Conservation (phyloP, 805 yeast species). For the Monosporozyma aerobia region DNA sequence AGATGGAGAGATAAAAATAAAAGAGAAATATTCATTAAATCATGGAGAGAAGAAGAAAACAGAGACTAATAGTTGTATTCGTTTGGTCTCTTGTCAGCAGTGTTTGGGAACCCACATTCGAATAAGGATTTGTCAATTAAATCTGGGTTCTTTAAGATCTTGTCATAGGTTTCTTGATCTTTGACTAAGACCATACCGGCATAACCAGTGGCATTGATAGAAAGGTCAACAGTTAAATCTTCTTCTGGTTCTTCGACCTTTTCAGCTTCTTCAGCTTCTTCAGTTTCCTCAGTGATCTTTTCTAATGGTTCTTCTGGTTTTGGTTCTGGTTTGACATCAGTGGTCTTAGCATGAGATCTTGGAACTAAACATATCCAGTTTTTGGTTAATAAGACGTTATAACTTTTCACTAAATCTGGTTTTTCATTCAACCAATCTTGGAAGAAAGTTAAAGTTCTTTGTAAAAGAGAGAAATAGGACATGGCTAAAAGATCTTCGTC, state of each 20-base stretch:
- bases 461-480: constrained; percentile 63
- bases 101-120: constrained; percentile 59
- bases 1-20: background rate
- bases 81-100: constrained; percentile 45
- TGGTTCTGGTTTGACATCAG: background rate
- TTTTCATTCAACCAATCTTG: constrained; percentile 37
- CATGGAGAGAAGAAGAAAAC: background rate
- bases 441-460: constrained; percentile 58
- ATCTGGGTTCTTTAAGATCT: constrained; percentile 39
- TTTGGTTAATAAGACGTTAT: constrained; percentile 73
- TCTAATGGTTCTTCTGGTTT: background rate
- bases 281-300: background rate
- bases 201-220: constrained; percentile 74
- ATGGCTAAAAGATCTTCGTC: constrained; percentile 53
- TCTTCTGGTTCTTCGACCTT: background rate
- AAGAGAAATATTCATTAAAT: background rate
- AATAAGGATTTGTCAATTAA: constrained; percentile 42
- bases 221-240: constrained; percentile 32
- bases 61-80: constrained; percentile 50
- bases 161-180: constrained; percentile 42
- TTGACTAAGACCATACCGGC: constrained; percentile 75
- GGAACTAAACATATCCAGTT: constrained; percentile 86
- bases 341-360: constrained; percentile 40
- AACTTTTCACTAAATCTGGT: constrained; percentile 41
- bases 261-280: background rate